Percentiles rank a stretch among this genome's conserved stretches.
Evolutionary conservation across 257 asterid genomes (phyloP).

Genomic region (Solanum virginianum): DNA sequence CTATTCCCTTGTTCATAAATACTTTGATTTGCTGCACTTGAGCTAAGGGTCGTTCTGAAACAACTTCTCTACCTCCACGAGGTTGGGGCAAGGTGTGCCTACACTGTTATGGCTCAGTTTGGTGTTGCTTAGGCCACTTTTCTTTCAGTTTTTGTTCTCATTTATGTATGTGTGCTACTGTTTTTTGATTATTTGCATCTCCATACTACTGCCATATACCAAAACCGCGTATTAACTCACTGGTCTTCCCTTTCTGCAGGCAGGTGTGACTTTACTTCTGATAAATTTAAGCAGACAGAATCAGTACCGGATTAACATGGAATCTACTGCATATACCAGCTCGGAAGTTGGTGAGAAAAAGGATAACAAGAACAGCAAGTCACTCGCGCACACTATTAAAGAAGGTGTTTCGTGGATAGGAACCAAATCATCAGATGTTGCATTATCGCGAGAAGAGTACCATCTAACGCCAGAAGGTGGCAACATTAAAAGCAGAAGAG

Average conservation of each 20-base stretch:
- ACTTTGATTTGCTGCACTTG: too few relatives aligned
- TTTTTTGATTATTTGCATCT: not conserved
- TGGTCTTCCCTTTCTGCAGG: slow-evolving; percentile 28
- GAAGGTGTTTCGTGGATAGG: slow-evolving; percentile 65
- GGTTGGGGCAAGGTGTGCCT: not conserved
- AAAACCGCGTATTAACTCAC: not conserved
- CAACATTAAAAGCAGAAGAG: slow-evolving; percentile 32
- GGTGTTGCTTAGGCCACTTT: not conserved
- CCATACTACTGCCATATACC: not conserved
- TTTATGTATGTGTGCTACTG: not conserved
- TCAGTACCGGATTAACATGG: slow-evolving; percentile 20
- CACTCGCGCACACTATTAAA: slow-evolving; percentile 39
- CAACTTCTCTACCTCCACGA: not conserved
- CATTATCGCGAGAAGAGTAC: slow-evolving; percentile 54
- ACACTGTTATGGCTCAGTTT: not conserved
- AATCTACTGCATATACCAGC: slow-evolving; percentile 14
- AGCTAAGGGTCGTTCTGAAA: too few relatives aligned
- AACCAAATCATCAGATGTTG: slow-evolving; percentile 41
- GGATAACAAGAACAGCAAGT: slow-evolving; percentile 1
- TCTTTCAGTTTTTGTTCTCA: not conserved
- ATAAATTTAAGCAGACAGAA: slow-evolving; percentile 74
- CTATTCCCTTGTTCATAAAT: too few relatives aligned
- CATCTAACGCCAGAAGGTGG: slow-evolving; percentile 53
- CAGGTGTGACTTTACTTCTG: slow-evolving; percentile 62
- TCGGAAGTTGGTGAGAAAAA: slow-evolving; percentile 1